Evolutionary conservation across 192 early-diverging fungal species (phyloP), one percentile per base, ranked within the genome.

Genomic region (Paraglomus brasilianum): DNA sequence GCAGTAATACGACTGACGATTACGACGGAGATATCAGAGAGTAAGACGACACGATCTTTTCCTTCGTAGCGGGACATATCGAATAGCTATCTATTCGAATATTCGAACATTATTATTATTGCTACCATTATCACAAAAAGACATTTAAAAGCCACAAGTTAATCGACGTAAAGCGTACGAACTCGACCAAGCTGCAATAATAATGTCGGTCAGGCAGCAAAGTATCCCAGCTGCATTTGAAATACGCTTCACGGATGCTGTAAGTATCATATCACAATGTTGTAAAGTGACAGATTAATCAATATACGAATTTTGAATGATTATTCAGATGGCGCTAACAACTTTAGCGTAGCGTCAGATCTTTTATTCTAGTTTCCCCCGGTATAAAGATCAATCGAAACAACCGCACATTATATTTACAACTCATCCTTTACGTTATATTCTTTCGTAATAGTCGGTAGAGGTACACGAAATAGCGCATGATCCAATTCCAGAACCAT

Each of bases 171-270:
- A n/a, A 30, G 30, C 30, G 30, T 30, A 30, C 30, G 30, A 30
- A 30, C 3, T 30, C 30, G 30, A 30, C 30, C 30, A 3, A 30
- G 30, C 3, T 30, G 3, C 1, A 30, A 30, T 30, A 30, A 3
- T 30, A 30, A 30, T 30, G 30, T 1, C 30, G 30, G 30, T 30
- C 30, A 30, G 22, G 52, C 45, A 48, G 36, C 44, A 41, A 66
- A 15, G 13, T 9, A 21, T 17, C 5, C 40, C 45, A 9, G 7
- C 64, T 19, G 64, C 64, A 40, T 66, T 66, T 66, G 64, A 66
- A 51, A 66, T 66, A 19, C 64, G 64, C 11, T 66, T 66, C n/a
- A 41, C 41, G 2, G 64, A 66, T 50, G 39, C 64, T 30, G 64
- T 66, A 30, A 66, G 48, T 30, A 30, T 30, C 1, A 30, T 30